Base-by-base conservation (phyloP, 208 protist species). In the Wallacemonas sp. region DNA sequence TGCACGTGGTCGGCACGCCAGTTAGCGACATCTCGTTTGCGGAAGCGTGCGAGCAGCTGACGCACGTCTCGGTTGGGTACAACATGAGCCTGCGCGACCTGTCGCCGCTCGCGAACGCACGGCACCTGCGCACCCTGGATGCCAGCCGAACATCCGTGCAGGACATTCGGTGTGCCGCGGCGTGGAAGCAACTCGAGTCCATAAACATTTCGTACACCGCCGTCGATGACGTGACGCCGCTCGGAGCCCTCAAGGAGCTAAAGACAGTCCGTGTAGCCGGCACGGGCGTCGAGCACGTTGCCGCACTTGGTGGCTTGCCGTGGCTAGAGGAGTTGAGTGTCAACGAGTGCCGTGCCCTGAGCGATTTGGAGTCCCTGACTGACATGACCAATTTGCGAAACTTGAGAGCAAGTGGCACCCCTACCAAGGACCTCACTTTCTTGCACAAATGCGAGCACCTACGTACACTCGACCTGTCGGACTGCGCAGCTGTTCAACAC, bases 261-360 rank as follows among this genome's bases (percentile, higher is more conserved):
- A 38, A 42, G 16, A 10, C 3, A 18, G 5, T 61, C 3, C 26
- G 26, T 4, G 23, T 42, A 8, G 0, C 38, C 4, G 4, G 12
- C 18, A 42, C 54, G 41, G 5, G 12, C 14, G 33, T 61, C 10
- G 20, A 23, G n/a, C 5, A 20, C n/a, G 20, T 42, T 1, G 26
- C 16, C 25, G 12, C 7, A 11, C 54, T 61, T 38, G 14, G 14
- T 8, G 4, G 8, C 5, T 20, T 39, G 3, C 4, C 20, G 54
- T 11, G 4, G 3, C 54, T 38, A 20, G 45, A 42, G 32, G 20
- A 23, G 26, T 5, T 61, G 54, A 28, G 38, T 23, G 20, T 61
- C 11, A 61, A 61, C 54, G 41, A 61, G 29, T 61, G 33, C 26
- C 33, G 26, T 16, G 23, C 18, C 23, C 10, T 61, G 5, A 42